Conservation (phyloP, 352 stramenopile genomes). For the Pythium insidiosum region DNA sequence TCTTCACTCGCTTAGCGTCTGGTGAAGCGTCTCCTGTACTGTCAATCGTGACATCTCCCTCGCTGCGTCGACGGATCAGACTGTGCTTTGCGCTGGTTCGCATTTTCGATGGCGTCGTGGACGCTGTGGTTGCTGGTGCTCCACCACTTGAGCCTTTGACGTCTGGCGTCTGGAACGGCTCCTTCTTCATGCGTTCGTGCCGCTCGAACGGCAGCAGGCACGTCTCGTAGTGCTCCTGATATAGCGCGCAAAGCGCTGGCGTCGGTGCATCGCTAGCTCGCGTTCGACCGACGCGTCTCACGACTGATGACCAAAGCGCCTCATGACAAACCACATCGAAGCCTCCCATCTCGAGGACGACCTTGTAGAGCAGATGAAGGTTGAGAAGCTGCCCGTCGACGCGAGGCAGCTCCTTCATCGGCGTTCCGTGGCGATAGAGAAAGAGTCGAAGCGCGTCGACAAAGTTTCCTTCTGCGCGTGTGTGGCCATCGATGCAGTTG, state of each 20-base stretch:
- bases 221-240: slow-evolving; percentile 45
- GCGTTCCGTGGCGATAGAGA: slow-evolving; percentile 61
- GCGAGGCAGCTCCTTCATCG: slow-evolving; percentile 70
- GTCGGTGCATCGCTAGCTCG: slow-evolving; percentile 34
- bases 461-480: slow-evolving; percentile 72
- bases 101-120: slow-evolving; percentile 38
- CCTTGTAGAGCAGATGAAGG: slow-evolving; percentile 61
- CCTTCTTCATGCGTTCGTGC: slow-evolving; percentile 17
- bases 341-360: slow-evolving; percentile 38
- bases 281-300: slow-evolving; percentile 53
- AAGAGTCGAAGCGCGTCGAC: slow-evolving; percentile 77
- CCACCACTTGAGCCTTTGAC: slow-evolving; percentile 14
- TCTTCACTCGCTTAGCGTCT: slow-evolving; percentile 38
- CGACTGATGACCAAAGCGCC: slow-evolving; percentile 42
- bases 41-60: background rate
- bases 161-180: slow-evolving; percentile 25
- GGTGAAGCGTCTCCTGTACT: too few relatives aligned
- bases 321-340: slow-evolving; percentile 31
- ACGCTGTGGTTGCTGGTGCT: slow-evolving; percentile 3
- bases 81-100: slow-evolving; percentile 39
- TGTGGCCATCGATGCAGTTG: slow-evolving; percentile 85
- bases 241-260: slow-evolving; percentile 32
- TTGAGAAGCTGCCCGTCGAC: slow-evolving; percentile 68
- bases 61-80: too few relatives aligned
- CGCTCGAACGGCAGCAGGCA: slow-evolving; percentile 48